A percentile compares a stretch with the other conserved stretches of the same genome.
phyloP scores from a whole-genome alignment of 2,329 filamentous ascomycete species.

The Zalaria obscura region DNA sequence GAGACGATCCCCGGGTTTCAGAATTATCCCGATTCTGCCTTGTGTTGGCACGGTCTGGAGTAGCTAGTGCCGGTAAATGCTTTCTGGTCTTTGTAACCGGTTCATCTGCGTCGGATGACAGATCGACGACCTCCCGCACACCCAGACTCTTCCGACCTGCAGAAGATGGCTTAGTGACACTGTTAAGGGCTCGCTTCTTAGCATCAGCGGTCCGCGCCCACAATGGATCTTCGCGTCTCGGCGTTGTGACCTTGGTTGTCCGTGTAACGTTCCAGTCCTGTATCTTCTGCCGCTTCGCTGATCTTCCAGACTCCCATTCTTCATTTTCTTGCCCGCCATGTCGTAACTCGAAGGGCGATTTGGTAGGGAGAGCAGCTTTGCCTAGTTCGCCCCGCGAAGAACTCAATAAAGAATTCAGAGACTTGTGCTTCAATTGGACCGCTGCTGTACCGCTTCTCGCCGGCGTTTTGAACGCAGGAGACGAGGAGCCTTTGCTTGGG shows the following conservation, averaged over 20 bases:
- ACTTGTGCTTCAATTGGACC: constrained; percentile 38
- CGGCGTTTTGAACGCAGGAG: constrained; percentile 5
- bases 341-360: constrained; percentile 53
- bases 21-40: background rate
- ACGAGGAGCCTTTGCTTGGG: constrained; percentile 7
- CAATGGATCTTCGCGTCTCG: constrained; percentile 8
- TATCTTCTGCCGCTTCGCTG: constrained; percentile 25
- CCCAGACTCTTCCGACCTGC: constrained; percentile 10
- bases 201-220: constrained; percentile 15
- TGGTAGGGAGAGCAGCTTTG: constrained; percentile 40
- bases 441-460: constrained; percentile 10
- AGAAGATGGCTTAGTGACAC: background rate
- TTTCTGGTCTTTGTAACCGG: background rate
- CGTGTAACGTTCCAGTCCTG: constrained; percentile 10
- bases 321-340: constrained; percentile 18
- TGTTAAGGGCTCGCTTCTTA: constrained; percentile 9
- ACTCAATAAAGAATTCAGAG: constrained; percentile 50
- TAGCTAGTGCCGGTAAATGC: constrained; percentile 11
- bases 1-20: background rate
- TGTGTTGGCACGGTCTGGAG: constrained; percentile 3
- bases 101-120: constrained; percentile 18
- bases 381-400: constrained; percentile 50
- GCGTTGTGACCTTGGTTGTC: constrained; percentile 5
- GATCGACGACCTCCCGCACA: constrained; percentile 18
- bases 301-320: constrained; percentile 17